A percentile compares a stretch with the other conserved stretches of the same genome.
Evolutionary conservation across 2,329 filamentous ascomycete genomes (phyloP).

Genomic region (Fusarium metavorans): DNA sequence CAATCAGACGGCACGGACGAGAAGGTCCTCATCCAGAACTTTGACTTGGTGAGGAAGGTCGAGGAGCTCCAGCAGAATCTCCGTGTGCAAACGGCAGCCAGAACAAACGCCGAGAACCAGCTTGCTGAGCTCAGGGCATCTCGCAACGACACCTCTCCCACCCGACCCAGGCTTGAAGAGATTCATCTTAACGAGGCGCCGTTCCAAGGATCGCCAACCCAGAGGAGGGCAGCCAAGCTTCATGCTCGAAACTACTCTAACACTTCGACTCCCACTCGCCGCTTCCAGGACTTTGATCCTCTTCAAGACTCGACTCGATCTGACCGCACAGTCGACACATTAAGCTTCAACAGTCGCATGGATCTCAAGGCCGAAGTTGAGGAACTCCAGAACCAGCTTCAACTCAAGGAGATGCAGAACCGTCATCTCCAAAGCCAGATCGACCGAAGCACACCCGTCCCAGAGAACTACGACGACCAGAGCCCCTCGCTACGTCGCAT

Average conservation of each 20-base stretch:
- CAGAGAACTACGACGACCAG: slow-evolving; percentile 78
- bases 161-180: slow-evolving; percentile 83
- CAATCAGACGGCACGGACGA: slow-evolving; percentile 70
- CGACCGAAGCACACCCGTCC: slow-evolving; percentile 73
- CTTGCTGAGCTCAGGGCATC: slow-evolving; percentile 81
- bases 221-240: slow-evolving; percentile 68
- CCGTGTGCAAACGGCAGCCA: slow-evolving; percentile 83
- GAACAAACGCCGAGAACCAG: slow-evolving; percentile 85
- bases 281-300: slow-evolving; percentile 70
- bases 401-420: slow-evolving; percentile 95
- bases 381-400: slow-evolving; percentile 92
- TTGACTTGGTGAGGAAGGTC: slow-evolving; percentile 87
- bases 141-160: slow-evolving; percentile 75
- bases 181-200: slow-evolving; percentile 86
- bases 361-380: slow-evolving; percentile 92
- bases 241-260: slow-evolving; percentile 75
- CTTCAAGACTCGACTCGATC: slow-evolving; percentile 82
- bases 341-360: slow-evolving; percentile 88
- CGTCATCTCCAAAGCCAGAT: slow-evolving; percentile 90
- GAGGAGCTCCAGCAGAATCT: slow-evolving; percentile 91
- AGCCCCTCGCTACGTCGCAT: slow-evolving; percentile 84
- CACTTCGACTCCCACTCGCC: slow-evolving; percentile 81
- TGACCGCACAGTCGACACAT: slow-evolving; percentile 83
- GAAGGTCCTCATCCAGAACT: slow-evolving; percentile 78
- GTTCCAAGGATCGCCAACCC: slow-evolving; percentile 79